phyloP scores from a whole-genome alignment of 352 stramenopile genomes.

The Globisporangium barbulae region DNA sequence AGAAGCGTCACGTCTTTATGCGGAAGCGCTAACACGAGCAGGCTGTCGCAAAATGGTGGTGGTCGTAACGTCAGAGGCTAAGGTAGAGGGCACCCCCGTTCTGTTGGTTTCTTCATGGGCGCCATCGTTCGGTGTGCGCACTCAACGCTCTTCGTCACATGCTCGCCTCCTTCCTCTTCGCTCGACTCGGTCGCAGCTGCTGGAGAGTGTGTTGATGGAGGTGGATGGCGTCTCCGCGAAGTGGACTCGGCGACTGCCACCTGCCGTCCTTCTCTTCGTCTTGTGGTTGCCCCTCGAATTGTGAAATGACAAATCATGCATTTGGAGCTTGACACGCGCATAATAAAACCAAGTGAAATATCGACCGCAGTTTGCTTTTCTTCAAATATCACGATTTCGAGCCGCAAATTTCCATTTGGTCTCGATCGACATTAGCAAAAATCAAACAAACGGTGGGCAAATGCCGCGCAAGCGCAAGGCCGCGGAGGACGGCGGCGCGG shows the following conservation, averaged over 20 bases:
- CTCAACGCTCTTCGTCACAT: background rate
- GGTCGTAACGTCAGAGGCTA: background rate
- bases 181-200: background rate
- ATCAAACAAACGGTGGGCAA: conserved; percentile 1
- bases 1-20: background rate
- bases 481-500: background rate
- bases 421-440: background rate
- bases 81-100: background rate
- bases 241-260: too few species aligned
- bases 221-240: too few species aligned
- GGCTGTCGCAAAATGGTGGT: background rate
- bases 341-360: too few species aligned
- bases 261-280: too few species aligned
- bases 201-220: background rate
- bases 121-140: background rate
- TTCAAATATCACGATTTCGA: too few species aligned
- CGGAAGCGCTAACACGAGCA: background rate
- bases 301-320: too few species aligned
- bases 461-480: conserved; percentile 9
- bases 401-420: background rate
- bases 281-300: too few species aligned
- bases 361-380: too few species aligned
- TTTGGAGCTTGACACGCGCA: too few species aligned
- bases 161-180: background rate
- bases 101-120: background rate